A percentile compares a stretch with the other conserved stretches of the same genome.
Evolutionary conservation across 805 yeast genomes (phyloP).

Genomic region (Hanseniaspora clermontiae): DNA sequence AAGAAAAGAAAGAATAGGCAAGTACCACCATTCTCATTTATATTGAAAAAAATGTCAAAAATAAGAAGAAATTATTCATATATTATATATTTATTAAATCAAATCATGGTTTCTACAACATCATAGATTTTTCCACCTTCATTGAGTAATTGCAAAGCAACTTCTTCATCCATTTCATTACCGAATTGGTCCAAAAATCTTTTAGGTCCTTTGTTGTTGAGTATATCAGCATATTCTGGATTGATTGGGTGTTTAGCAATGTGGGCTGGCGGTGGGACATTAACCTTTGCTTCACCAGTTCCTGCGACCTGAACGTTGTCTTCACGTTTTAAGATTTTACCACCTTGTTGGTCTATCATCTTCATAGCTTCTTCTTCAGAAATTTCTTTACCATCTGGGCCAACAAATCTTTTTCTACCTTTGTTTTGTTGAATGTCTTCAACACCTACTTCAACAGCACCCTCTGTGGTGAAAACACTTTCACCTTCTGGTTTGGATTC

Average conservation of each 20-base stretch:
- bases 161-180: slow-evolving; percentile 27
- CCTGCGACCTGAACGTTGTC: slow-evolving; percentile 13
- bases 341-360: slow-evolving; percentile 23
- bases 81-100: not conserved
- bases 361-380: slow-evolving; percentile 26
- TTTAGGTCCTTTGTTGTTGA: slow-evolving; percentile 22
- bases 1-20: slow-evolving; percentile 7
- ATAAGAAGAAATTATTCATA: not conserved
- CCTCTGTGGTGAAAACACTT: not conserved
- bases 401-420: slow-evolving; percentile 27
- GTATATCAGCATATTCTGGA: slow-evolving; percentile 16
- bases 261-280: slow-evolving; percentile 6
- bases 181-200: slow-evolving; percentile 31
- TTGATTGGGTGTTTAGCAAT: not conserved
- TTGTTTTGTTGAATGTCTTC: slow-evolving; percentile 22
- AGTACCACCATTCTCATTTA: not conserved
- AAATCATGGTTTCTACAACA: slow-evolving; percentile 13
- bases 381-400: slow-evolving; percentile 29
- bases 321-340: slow-evolving; percentile 17
- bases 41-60: not conserved
- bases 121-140: slow-evolving; percentile 21
- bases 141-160: slow-evolving; percentile 22
- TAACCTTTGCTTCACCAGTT: slow-evolving; percentile 15
- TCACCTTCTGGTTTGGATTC: slow-evolving; percentile 14
- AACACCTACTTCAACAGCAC: slow-evolving; percentile 15